Percentiles rank a stretch among this genome's conserved stretches.
Evolutionary conservation across 177 flowering plant genomes (phyloP).

Genomic region (Tripterygium wilfordii): DNA sequence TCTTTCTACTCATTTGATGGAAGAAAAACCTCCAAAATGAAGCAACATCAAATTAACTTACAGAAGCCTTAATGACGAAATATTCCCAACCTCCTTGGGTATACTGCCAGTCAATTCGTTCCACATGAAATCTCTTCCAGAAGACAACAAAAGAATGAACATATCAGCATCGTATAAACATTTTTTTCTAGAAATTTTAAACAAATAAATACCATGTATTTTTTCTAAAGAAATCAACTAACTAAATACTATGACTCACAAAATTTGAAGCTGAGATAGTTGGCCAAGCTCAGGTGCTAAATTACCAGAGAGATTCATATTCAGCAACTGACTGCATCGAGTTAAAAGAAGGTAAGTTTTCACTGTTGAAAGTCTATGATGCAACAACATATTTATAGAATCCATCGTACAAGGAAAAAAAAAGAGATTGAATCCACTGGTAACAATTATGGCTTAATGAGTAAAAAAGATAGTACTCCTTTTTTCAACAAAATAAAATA

Average conservation of each 20-base stretch:
- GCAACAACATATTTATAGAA: too few species aligned
- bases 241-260: conserved; percentile 41
- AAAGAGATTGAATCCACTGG: too few species aligned
- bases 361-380: too few species aligned
- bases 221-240: neutral
- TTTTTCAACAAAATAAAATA: neutral
- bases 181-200: too few species aligned
- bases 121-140: conserved; percentile 83
- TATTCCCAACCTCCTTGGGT: conserved; percentile 78
- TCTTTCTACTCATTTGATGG: too few species aligned
- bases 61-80: conserved; percentile 58
- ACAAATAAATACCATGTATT: neutral
- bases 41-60: conserved; percentile 51
- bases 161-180: conserved; percentile 10
- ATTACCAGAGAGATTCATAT: conserved; percentile 67
- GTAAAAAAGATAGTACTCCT: too few species aligned
- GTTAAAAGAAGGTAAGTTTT: neutral
- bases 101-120: conserved; percentile 62
- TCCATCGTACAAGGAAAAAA: too few species aligned
- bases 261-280: conserved; percentile 42
- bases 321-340: conserved; percentile 54
- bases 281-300: conserved; percentile 68
- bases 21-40: too few species aligned
- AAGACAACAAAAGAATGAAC: conserved; percentile 12
- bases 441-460: too few species aligned